Evolutionary conservation across 768 basidiomycete genomes (phyloP).

Genomic region (Trametes punicea): DNA sequence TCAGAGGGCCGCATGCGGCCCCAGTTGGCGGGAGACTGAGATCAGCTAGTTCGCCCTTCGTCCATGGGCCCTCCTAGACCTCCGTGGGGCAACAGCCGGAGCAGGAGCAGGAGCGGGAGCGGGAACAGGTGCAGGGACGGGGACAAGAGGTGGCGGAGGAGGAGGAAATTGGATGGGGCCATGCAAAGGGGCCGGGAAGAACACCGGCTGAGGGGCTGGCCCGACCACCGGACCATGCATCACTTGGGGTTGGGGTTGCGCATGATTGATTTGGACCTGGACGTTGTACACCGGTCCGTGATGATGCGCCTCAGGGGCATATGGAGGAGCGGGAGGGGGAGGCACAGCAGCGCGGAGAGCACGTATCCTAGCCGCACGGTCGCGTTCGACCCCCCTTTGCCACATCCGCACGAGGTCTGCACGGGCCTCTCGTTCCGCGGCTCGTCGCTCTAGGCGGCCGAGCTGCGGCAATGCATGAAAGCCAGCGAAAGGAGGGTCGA

Average conservation of each 20-base stretch:
- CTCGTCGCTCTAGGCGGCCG: background rate
- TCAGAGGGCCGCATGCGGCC: background rate
- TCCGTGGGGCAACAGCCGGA: background rate
- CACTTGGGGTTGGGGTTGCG: background rate
- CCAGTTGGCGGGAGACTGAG: background rate
- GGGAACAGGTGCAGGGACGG: background rate
- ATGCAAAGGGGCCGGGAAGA: background rate
- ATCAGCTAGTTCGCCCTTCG: background rate
- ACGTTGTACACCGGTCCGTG: conserved; percentile 12
- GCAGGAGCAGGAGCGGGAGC: background rate
- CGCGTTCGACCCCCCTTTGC: background rate
- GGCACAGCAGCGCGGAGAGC: background rate
- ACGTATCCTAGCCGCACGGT: background rate
- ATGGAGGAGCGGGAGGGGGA: background rate
- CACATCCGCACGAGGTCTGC: background rate
- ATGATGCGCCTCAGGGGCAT: background rate
- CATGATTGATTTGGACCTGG: conserved; percentile 12
- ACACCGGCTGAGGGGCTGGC: background rate
- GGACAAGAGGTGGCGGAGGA: background rate
- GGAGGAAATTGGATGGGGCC: background rate
- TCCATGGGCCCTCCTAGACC: background rate
- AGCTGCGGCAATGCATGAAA: too few relatives aligned
- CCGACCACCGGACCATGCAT: background rate
- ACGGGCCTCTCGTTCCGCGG: background rate
- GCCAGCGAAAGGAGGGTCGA: too few relatives aligned